Evolutionary conservation across 257 asterid species (phyloP), one percentile per base, ranked within the genome.

Genomic region (Nicotiana knightiana): DNA sequence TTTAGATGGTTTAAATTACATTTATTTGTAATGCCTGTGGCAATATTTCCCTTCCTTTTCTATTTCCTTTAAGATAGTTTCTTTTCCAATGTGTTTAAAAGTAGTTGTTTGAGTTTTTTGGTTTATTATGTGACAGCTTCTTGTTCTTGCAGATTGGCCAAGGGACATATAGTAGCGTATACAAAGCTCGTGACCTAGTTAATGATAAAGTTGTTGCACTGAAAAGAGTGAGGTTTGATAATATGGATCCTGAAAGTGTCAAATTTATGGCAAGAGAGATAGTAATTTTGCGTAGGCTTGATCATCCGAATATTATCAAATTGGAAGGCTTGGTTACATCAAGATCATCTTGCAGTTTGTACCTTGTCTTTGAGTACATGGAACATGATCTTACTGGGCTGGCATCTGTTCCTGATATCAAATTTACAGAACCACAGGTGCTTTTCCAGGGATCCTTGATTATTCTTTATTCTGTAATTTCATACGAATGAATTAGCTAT

Each of bases 251-350:
- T 57, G 99, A 95, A 80, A 95, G 99, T 67, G 94, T 95, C 80
- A 92, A 91, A 76, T 95, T 95, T 83, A 95, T 95, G 99, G 99
- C 98, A 21, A 90, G 99, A 93, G 99, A 95, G 88, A 95, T 95
- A 81, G 87, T 89, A 84, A 86, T 95, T 58, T 84, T 95, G 87
- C 90, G 99, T 37, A 92, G 87, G 87, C 97, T 95, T 84, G 91
- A 95, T 87, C 99, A 95, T 84, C 98, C 98, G 12, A 95, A 95
- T 85, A 76, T 95, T 59, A 91, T 95, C 35, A 93, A 95, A 88
- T 87, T 95, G 84, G 94, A 92, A 84, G 98, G 97, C 85, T 85
- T 95, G 90, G 89, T 95, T 46, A 84, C 98, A 43, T 95, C 99
- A 70, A 87, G 88, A 79, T 83, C 93, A 57, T 95, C 97, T 53